phyloP scores from a whole-genome alignment of 768 basidiomycete genomes.

The Cystofilobasidium bisporidii region DNA sequence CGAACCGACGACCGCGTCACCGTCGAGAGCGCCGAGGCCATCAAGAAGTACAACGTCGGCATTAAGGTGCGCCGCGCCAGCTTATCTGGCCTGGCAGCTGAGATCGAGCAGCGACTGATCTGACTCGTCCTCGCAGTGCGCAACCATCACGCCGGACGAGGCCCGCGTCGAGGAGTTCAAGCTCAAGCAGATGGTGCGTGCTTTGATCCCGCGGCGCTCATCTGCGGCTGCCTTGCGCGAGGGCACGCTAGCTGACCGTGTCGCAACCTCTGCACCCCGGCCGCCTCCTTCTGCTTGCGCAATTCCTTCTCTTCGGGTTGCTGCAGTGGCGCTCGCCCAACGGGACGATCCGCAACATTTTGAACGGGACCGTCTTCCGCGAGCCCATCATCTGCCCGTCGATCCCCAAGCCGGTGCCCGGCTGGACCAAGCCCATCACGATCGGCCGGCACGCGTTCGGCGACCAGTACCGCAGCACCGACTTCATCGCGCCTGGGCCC shows the following conservation, averaged over 20 bases:
- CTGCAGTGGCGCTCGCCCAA: conserved; percentile 64
- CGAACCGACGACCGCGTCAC: conserved; percentile 89
- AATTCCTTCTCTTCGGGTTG: background rate
- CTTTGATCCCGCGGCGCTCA: too few relatives aligned
- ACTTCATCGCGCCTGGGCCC: conserved; percentile 79
- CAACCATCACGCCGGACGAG: conserved; percentile 97
- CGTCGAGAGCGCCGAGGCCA: conserved; percentile 85
- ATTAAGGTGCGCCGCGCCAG: conserved; percentile 53
- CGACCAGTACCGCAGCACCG: conserved; percentile 80
- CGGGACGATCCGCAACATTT: conserved; percentile 95
- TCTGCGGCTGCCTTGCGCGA: too few relatives aligned
- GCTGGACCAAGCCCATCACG: conserved; percentile 92
- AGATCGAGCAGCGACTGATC: background rate
- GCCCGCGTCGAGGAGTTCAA: conserved; percentile 93
- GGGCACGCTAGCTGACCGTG: too few relatives aligned
- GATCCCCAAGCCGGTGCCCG: conserved; percentile 88
- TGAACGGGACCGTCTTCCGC: conserved; percentile 96
- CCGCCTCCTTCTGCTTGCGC: background rate
- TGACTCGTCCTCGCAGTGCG: conserved; percentile 49
- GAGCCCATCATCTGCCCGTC: conserved; percentile 88
- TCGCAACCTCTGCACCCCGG: too few relatives aligned
- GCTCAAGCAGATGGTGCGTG: conserved; percentile 72
- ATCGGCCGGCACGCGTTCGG: conserved; percentile 97
- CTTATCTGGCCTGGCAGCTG: background rate
- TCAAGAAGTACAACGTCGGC: conserved; percentile 85